Base-by-base conservation (phyloP, 495 filamentous ascomycete species). In the Lasiosphaeria ovina region DNA sequence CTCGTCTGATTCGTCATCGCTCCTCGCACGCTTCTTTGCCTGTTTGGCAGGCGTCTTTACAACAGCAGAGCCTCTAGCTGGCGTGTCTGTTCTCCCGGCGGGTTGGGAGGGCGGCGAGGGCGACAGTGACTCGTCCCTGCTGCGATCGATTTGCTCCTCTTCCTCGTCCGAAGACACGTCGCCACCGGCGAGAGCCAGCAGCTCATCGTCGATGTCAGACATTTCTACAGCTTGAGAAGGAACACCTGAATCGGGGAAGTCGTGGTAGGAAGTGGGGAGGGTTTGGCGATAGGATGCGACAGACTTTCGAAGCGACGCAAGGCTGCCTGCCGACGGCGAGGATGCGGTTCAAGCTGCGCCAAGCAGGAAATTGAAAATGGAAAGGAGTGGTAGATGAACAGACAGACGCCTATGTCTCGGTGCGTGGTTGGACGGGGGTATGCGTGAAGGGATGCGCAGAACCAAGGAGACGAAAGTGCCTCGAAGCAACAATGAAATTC, bases 121-220 rank as follows among this genome's bases (percentile, higher is more conserved):
- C 3, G 77, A 73, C 50, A 71, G 72, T 35, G 74, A 74, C 38
- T 65, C 66, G 44, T 77, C 72, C 32, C 76, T 62, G 61, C 71
- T 76, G 53, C 69, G 62, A 35, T 77, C 72, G 62, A 71, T 69
- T 16, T 62, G 57, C 57, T 74, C 66, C 36, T 80, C 77, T 47
- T 82, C 81, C 62, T 81, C 80, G 54, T 77, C 78, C 33, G 79
- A 81, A 6, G 77, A 80, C 56, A 76, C 76, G 56, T 82, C 77
- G 53, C 76, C 85, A 63, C 91, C 92, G 16, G 92, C 92, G 55
- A 97, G 83, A 61, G 89, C 91, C 55, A 96, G 87, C 65, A 96
- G 82, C 74, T 96, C 91, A 56, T 90, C 90, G 68, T 96, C 92
- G 61, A 96, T 80, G 67, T 91, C 89, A 58, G 89, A 86, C 79